phyloP scores from a whole-genome alignment of 306 rosid genomes.

The Cyclanthera cordifolia region DNA sequence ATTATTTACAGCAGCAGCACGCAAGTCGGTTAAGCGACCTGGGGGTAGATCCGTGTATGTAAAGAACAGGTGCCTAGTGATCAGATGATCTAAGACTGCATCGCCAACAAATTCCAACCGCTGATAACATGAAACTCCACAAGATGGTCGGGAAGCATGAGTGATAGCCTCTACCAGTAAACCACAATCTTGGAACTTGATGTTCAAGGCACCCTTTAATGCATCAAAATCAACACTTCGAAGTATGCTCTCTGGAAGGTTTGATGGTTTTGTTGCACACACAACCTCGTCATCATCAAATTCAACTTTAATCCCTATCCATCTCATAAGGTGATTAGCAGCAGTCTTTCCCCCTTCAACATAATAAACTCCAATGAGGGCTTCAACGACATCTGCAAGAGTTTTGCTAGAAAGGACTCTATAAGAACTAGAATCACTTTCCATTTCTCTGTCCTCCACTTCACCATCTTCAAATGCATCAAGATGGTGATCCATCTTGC shows the following conservation, averaged over 20 bases:
- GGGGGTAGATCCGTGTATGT: conserved; percentile 90
- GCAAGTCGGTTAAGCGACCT: conserved; percentile 88
- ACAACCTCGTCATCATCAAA: conserved; percentile 62
- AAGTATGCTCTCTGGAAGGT: conserved; percentile 59
- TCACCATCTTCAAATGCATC: conserved; percentile 52
- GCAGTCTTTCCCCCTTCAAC: conserved; percentile 85
- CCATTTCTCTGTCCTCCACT: conserved; percentile 88
- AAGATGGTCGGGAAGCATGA: conserved; percentile 96
- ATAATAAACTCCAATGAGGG: conserved; percentile 86
- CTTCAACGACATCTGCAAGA: conserved; percentile 97
- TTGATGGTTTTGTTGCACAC: conserved; percentile 37
- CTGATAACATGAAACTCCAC: conserved; percentile 97
- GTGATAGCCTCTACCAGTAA: conserved; percentile 85
- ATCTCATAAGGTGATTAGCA: conserved; percentile 92
- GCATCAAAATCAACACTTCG: conserved; percentile 66
- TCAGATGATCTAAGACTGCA: conserved; percentile 93
- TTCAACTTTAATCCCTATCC: conserved; percentile 89
- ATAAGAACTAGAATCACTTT: conserved; percentile 83
- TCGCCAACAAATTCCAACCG: conserved; percentile 97
- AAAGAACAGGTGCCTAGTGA: conserved; percentile 87
- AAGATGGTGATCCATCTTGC: conserved; percentile 14
- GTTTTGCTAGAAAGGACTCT: conserved; percentile 98
- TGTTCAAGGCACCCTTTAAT: conserved; percentile 58
- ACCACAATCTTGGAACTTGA: conserved; percentile 63
- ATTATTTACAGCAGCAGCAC: conserved; percentile 98